Percentiles rank a stretch among this genome's conserved stretches.
phyloP scores from a whole-genome alignment of 23 red algal species.

The Gracilaria gracilis region DNA sequence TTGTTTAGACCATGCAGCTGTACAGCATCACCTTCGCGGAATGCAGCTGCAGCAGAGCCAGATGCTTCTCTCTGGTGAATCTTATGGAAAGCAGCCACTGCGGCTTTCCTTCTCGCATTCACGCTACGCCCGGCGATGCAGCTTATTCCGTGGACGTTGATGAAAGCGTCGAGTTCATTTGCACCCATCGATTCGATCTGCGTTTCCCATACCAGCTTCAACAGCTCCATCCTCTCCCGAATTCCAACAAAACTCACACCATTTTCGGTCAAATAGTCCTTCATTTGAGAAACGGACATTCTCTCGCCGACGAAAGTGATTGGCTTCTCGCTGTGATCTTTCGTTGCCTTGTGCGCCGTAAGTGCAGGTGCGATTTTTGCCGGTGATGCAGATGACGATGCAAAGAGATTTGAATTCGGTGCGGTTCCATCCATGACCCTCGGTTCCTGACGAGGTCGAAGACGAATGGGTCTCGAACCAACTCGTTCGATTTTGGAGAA shows the following conservation, averaged over 20 bases:
- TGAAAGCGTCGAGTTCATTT: background rate
- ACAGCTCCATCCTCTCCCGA: background rate
- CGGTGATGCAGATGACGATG: background rate
- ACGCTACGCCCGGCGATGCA: background rate
- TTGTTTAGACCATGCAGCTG: background rate
- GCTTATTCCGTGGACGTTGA: background rate
- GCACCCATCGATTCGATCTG: conserved; percentile 6
- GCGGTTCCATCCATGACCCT: background rate
- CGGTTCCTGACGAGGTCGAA: background rate
- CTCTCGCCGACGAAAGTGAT: background rate
- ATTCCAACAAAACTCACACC: background rate
- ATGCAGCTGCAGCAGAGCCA: background rate
- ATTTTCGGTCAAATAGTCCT: background rate
- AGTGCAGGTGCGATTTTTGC: background rate
- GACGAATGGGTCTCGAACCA: conserved; percentile 11
- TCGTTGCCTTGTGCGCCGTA: background rate
- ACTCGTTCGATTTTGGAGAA: conserved; percentile 7
- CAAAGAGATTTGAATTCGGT: background rate
- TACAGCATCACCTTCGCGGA: background rate
- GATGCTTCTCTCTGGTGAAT: background rate
- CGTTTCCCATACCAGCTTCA: conserved; percentile 19
- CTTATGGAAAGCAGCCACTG: background rate
- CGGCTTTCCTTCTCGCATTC: background rate
- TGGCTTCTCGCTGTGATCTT: background rate
- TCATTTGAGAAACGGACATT: conserved; percentile 7